Base-by-base conservation (phyloP, 352 stramenopile species). In the Thraustochytrium sp. region DNA sequence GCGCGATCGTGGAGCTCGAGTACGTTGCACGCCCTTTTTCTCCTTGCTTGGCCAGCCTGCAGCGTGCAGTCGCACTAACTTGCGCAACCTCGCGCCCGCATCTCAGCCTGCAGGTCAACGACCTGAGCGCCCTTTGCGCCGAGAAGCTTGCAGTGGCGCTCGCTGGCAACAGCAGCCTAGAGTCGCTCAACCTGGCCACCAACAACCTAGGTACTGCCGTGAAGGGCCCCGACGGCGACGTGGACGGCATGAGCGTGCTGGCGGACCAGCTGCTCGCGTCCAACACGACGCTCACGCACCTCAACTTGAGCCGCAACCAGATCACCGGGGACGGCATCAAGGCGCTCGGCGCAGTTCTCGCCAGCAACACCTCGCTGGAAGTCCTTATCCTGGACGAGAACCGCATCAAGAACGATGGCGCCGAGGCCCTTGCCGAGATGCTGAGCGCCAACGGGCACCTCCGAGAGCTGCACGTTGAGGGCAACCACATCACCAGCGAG, bases 61-160 rank as follows among this genome's bases (percentile, higher is more conserved):
- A 55, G 18, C n/a, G n/a, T 18, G n/a, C n/a, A 55, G n/a, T 23
- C 48, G 18, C 48, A 55, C 48, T 23, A 55, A n/a, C 48, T n/a
- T 55, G 18, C n/a, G 16, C n/a, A n/a, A 23, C 48, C 48, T 23
- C n/a, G 48, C 16, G 18, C 16, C 48, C 48, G n/a, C 26, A 65
- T 72, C n/a, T 44, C 29, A 72, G 59, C n/a, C 59, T 72, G 9
- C 59, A 72, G 59, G 59, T 21, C 26, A 72, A 72, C 40, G 59
- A 72, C 5, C 59, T 72, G 11, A 29, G 59, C 59, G 42, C 59
- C 59, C 16, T 31, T 18, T 21, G 59, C 11, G 26, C 40, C 8
- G 59, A 72, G 36, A 49, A 49, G 23, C 36, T 72, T n/a, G 59
- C 59, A 55, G 59, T n/a, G 16, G 59, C 59, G 26, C 59, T 72